Percentiles rank a stretch among this genome's conserved stretches.
These are phyloP conservation scores for Pseudotulostoma volvatum DNA, from an alignment of 495 filamentous ascomycete species.

Conservation along the genomic window DNA sequence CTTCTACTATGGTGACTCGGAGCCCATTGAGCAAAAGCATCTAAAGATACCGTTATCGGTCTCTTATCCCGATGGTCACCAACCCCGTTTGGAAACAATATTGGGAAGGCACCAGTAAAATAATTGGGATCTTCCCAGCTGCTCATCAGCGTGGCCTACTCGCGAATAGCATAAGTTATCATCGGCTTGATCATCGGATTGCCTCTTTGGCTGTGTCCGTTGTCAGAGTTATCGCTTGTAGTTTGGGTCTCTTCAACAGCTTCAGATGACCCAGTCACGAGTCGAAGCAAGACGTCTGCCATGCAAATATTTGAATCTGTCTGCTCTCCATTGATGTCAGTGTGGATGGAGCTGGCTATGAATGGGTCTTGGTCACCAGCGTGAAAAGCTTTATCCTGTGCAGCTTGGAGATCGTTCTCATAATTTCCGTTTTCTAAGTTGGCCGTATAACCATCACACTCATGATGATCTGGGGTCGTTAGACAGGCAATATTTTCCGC, in stretches of 20 bases:
- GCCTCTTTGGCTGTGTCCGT: too few relatives aligned
- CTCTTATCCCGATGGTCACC: conserved; percentile 9
- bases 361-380: background rate
- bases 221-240: too few relatives aligned
- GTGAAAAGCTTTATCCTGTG: background rate
- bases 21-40: conserved; percentile 4
- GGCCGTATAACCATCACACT: conserved; percentile 6
- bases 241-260: too few relatives aligned
- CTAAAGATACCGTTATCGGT: conserved; percentile 3
- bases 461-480: background rate
- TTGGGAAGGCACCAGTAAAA: conserved; percentile 8
- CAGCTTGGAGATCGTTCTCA: conserved; percentile 5
- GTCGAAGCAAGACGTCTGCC: background rate
- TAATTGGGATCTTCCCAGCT: conserved; percentile 7
- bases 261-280: background rate
- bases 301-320: conserved; percentile 5
- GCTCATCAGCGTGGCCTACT: conserved; percentile 3
- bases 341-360: conserved; percentile 3
- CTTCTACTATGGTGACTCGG: conserved; percentile 8
- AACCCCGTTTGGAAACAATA: conserved; percentile 9
- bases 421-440: conserved; percentile 2
- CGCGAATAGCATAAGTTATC: too few relatives aligned
- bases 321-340: conserved; percentile 7
- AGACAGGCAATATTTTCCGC: too few relatives aligned
- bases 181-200: too few relatives aligned